Evolutionary conservation across 2,329 filamentous ascomycete species (phyloP), one percentile per base, ranked within the genome.

Genomic region (Botrytis elliptica): DNA sequence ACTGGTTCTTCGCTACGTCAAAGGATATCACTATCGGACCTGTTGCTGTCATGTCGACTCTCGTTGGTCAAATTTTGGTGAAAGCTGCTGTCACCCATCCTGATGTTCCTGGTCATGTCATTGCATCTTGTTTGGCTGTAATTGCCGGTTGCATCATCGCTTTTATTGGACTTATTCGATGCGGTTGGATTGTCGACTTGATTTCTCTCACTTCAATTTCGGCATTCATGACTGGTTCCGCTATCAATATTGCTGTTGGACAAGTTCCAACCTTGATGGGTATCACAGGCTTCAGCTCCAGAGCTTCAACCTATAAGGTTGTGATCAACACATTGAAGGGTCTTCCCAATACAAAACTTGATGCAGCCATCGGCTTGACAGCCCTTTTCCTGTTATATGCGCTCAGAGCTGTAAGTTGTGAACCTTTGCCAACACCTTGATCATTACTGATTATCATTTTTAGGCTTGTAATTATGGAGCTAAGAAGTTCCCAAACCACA

Each of bases 1-100:
- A 99, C 84, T 98, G 95, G 95, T 92, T 98, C 81, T 98, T 98
- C 80, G 96, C 95, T 49, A 99, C 96, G 0, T 98, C 95, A 22
- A 99, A 98, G 82, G 95, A 99, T 82, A 98, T 99, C 80, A 98
- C 95, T 16, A 98, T 98, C 73, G 95, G 95, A 91, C 95, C 95
- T 46, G 96, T 98, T 67, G 96, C 96, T 55, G 96, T 98, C 77
- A 92, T 98, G 88, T 98, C 95, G 1, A 97, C 93, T 5, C 88
- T 99, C 25, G 92, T 93, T 3, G 96, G 96, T 63, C 92, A 92
- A 71, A 90, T 98, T 69, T 90, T 98, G 64, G 81, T 87, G 62
- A 87, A 91, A 55, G 90, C 93, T 60, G 82, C 86, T 69, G 81
- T 84, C 12, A 81, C 86, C 4, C 82, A 90, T 25, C 91, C 91